Conservation (phyloP, 2,329 filamentous ascomycete species). For the Ploettnerulaceae sp. region DNA sequence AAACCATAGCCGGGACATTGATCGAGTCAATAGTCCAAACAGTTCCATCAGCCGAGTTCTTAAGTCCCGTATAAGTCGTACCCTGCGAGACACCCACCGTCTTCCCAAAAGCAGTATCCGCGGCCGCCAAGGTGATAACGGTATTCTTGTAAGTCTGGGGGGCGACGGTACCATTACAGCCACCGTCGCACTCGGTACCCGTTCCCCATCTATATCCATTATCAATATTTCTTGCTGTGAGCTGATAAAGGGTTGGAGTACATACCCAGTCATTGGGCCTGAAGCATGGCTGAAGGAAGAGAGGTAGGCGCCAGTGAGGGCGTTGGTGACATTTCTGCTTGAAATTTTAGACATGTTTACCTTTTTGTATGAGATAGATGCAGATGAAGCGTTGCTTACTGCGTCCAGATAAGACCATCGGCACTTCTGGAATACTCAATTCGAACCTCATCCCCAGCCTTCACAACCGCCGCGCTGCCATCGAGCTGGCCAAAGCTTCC, state of each 20-base stretch:
- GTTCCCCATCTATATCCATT: conserved; percentile 31
- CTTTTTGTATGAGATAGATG: too few relatives aligned
- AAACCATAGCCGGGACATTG: conserved; percentile 35
- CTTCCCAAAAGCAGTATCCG: conserved; percentile 32
- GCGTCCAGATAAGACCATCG: conserved; percentile 24
- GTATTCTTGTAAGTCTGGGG: conserved; percentile 39
- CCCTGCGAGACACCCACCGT: conserved; percentile 31
- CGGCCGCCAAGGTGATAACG: conserved; percentile 35
- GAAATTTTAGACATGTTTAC: too few relatives aligned
- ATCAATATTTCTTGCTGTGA: not conserved
- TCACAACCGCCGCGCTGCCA: conserved; percentile 23
- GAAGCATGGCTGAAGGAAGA: conserved; percentile 35
- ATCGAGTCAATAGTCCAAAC: conserved; percentile 38
- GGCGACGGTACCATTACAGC: conserved; percentile 38
- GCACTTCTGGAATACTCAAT: conserved; percentile 30
- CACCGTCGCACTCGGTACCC: conserved; percentile 39
- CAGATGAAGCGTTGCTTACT: conserved; percentile 9
- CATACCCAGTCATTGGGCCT: conserved; percentile 37
- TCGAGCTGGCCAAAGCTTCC: conserved; percentile 40
- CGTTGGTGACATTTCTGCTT: conserved; percentile 34
- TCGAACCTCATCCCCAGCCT: conserved; percentile 29
- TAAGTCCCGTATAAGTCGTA: conserved; percentile 35
- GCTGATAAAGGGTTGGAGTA: not conserved
- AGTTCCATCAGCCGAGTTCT: conserved; percentile 34
- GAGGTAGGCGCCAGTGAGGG: conserved; percentile 33